A percentile compares a stretch with the other conserved stretches of the same genome.
Conservation (phyloP, 495 filamentous ascomycete genomes). For the Penicillium samsonianum region DNA sequence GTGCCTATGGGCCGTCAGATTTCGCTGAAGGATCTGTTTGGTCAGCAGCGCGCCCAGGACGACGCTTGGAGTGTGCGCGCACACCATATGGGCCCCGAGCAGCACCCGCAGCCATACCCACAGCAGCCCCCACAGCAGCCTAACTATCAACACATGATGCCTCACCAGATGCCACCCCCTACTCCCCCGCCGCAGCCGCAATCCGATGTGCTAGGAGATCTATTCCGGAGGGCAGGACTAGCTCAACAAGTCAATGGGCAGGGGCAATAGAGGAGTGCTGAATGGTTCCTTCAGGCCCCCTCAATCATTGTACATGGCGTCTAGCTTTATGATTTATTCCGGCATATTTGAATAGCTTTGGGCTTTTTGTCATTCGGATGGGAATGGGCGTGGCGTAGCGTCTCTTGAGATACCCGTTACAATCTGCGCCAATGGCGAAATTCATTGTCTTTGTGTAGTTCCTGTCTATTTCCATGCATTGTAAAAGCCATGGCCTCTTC, state of each 20-base stretch:
- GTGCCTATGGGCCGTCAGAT: slow-evolving; percentile 56
- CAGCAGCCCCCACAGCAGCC: slow-evolving; percentile 16
- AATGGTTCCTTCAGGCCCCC: not conserved
- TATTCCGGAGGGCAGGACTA: slow-evolving; percentile 47
- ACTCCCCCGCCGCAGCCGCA: slow-evolving; percentile 22
- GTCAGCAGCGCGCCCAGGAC: slow-evolving; percentile 54
- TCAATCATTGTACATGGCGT: slow-evolving; percentile 14
- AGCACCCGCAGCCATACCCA: slow-evolving; percentile 9
- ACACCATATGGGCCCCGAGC: slow-evolving; percentile 35
- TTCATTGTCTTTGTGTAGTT: slow-evolving; percentile 5
- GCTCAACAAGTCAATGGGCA: slow-evolving; percentile 31
- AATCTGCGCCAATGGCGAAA: slow-evolving; percentile 4
- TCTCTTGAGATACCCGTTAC: slow-evolving; percentile 38
- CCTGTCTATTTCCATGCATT: not conserved
- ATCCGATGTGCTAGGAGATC: slow-evolving; percentile 42
- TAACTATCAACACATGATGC: slow-evolving; percentile 18
- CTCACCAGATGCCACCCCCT: slow-evolving; percentile 18
- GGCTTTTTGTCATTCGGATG: not conserved
- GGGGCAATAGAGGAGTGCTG: slow-evolving; percentile 10
- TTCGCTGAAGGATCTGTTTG: slow-evolving; percentile 56
- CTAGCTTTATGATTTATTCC: slow-evolving; percentile 16
- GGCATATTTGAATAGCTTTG: slow-evolving; percentile 11
- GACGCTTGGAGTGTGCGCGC: slow-evolving; percentile 52
- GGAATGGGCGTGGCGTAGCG: slow-evolving; percentile 19
- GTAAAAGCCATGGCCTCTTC: not conserved